Conservation (phyloP, 768 basidiomycete species). For the Cyathus striatus region DNA sequence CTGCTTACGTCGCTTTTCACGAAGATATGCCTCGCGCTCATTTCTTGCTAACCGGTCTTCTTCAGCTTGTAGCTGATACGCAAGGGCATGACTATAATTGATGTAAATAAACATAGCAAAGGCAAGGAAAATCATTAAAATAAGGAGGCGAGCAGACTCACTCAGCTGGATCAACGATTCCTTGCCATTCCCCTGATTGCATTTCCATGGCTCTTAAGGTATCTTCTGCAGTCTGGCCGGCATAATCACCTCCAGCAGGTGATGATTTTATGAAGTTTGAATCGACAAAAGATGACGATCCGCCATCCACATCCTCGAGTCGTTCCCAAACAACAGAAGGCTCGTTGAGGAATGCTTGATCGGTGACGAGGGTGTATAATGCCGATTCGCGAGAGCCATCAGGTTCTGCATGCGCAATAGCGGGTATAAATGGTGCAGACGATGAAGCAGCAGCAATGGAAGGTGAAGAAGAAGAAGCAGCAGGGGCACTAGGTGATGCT, state of each 20-base stretch:
- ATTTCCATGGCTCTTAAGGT: constrained; percentile 46
- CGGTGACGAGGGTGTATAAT: constrained; percentile 82
- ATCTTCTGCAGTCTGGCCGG: constrained; percentile 65
- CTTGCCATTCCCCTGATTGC: constrained; percentile 29
- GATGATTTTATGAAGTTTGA: constrained; percentile 55
- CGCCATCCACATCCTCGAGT: constrained; percentile 82
- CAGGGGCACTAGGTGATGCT: not conserved
- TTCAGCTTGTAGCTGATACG: constrained; percentile 73
- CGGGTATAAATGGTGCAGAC: constrained; percentile 67
- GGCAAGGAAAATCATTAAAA: not conserved
- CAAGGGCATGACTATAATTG: constrained; percentile 53
- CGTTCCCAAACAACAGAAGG: constrained; percentile 86
- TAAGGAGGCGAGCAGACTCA: constrained; percentile 16
- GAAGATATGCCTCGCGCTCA: constrained; percentile 25
- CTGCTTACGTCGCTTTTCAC: constrained; percentile 20
- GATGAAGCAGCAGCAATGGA: not conserved
- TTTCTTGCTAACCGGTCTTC: constrained; percentile 57
- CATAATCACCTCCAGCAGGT: constrained; percentile 78
- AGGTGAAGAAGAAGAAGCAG: constrained; percentile 3
- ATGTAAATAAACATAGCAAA: constrained; percentile 5
- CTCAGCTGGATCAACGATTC: constrained; percentile 48
- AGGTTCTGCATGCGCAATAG: constrained; percentile 80
- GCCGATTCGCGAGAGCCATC: constrained; percentile 34
- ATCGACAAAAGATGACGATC: constrained; percentile 74
- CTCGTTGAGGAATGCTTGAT: constrained; percentile 75